Percentiles rank a stretch among this genome's conserved stretches.
Conservation (phyloP, 2,329 filamentous ascomycete species). For the Leptographium procerum region DNA sequence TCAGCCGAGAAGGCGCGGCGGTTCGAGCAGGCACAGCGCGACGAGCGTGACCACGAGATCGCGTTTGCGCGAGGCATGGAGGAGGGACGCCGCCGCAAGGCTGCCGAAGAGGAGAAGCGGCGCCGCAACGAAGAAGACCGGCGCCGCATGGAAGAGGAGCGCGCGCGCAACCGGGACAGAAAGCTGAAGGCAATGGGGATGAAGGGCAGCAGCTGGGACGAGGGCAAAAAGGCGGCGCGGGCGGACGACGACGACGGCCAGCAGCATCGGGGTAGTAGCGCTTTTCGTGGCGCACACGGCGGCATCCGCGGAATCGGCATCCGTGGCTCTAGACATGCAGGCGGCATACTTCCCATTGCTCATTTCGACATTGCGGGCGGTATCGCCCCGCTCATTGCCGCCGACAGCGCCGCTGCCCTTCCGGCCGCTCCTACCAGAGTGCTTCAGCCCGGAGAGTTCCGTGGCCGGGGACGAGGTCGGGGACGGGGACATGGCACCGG, state of each 20-base stretch:
- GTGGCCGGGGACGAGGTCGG: conserved; percentile 21
- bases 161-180: conserved; percentile 46
- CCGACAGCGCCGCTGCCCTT: not conserved
- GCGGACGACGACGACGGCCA: conserved; percentile 29
- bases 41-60: conserved; percentile 42
- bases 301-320: conserved; percentile 11
- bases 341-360: conserved; percentile 4
- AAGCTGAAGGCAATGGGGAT: conserved; percentile 47
- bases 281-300: conserved; percentile 7
- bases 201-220: conserved; percentile 47
- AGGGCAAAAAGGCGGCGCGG: conserved; percentile 38
- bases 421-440: conserved; percentile 8
- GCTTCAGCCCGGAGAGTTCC: conserved; percentile 20
- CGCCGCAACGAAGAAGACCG: conserved; percentile 40
- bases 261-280: conserved; percentile 11
- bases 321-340: conserved; percentile 7
- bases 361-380: not conserved
- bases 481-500: conserved; percentile 14
- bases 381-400: not conserved
- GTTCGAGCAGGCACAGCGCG: conserved; percentile 46
- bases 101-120: conserved; percentile 40
- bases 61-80: conserved; percentile 45
- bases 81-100: conserved; percentile 39
- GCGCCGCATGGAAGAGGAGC: conserved; percentile 44
- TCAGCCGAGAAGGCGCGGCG: conserved; percentile 47